Evolutionary conservation across 352 stramenopile species (phyloP), one percentile per base, ranked within the genome.

Genomic region (Phytophthora pinifolia): DNA sequence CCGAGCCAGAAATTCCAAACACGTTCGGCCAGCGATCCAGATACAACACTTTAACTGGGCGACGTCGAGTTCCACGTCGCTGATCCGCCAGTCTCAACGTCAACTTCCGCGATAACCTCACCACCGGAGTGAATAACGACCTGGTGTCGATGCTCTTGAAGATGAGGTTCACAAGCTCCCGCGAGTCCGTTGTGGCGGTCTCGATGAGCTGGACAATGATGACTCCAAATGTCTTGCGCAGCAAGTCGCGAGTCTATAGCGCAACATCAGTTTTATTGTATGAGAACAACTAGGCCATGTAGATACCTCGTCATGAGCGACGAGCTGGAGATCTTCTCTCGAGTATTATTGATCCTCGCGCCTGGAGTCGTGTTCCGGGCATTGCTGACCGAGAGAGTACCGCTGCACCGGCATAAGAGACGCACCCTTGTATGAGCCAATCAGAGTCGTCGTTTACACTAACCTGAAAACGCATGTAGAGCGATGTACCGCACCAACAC

Each of bases 131-230:
- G 32, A 20, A 62, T 29, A 5, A 47, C 27, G 6, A 66, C 44
- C 12, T 38, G 1, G 34, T 47, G 10, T 66, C 58, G 17, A 57
- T 44, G 22, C 58, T 66, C 38, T 39, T 33, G 12, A 69, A 61
- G n/a, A n/a, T n/a, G n/a, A n/a, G n/a, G n/a, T n/a, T n/a, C n/a
- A n/a, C 58, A 25, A 35, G 33, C 15, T 53, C 34, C 4, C 58
- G 51, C 31, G 48, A 22, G 25, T 62, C 46, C 8, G 58, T 66
- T 4, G 38, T 52, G 1, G 15, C 51, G 6, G 44, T 62, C 1
- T 51, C 27, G 8, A 66, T 60, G 3, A 66, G 36, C 39, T 66
- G 51, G 17, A 62, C 58, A 1, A 66, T 44, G 18, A 66, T 66
- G 25, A 66, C 58, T 2, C 45, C 58, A 17, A 62, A 44, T 2